Evolutionary conservation across 2,329 filamentous ascomycete genomes (phyloP), one percentile per base, ranked within the genome.

Genomic region (Cladobotryum protrusum): DNA sequence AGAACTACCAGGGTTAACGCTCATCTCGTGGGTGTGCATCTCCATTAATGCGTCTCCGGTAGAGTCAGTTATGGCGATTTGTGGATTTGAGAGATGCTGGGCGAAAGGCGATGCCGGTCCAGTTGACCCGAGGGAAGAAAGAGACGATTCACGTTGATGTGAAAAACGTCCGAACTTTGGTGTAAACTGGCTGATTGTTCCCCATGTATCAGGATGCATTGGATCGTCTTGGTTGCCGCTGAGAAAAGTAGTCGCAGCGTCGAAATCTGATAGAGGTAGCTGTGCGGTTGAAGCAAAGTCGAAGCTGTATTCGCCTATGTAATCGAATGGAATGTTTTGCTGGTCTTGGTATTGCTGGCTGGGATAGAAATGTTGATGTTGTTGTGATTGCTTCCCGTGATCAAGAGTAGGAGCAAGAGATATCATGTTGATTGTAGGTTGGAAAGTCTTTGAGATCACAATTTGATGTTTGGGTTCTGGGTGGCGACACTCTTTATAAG

Each of bases 21-120:
- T 52, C 7, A 51, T 48, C 33, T 63, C 58, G 42, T 53, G 41
- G 49, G 63, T 58, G 48, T 69, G 56, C 64, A 76, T 64, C 39
- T 72, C 73, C 59, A 72, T 62, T 53, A 75, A 67, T 36, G 65
- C 66, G 49, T 81, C 79, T 47, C 67, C 68, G 13, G 61, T 54
- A 14, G 75, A 66, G 54, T 81, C 78, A 42, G 69, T 72, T 13
- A 79, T 65, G 19, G 77, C 77, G 45, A 84, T 79, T 8, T 81
- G 78, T 2, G 80, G 80, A 53, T 82, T 79, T 35, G 78, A 73
- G 2, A 71, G 76, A 59, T 72, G 79, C 50, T 74, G 68, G 36
- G 72, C 75, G 61, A 73, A 83, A 3, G 81, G 80, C 15, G 81
- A 84, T 0, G 75, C 71, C 15, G 81, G 81, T n/a, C 77, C 78